These are phyloP conservation scores for Lippia alba DNA, from an alignment of 305 asterid species.

Conservation along the genomic window DNA sequence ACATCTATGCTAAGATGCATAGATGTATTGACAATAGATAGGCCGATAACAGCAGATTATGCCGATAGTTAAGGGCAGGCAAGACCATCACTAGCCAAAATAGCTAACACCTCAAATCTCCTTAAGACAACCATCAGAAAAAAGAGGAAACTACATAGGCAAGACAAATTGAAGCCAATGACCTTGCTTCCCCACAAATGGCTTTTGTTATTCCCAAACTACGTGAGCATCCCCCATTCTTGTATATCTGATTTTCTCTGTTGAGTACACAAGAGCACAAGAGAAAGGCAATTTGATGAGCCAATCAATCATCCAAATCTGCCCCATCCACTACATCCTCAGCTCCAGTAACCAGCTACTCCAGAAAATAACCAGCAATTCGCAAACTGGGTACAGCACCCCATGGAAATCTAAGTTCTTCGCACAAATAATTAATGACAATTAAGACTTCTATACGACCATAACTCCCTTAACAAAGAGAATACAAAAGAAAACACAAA, in stretches of 20 bases:
- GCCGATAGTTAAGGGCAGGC: conserved; percentile 31
- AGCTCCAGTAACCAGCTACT: conserved; percentile 61
- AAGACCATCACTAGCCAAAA: conserved; percentile 39
- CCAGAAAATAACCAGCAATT: conserved; percentile 56
- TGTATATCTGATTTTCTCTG: conserved; percentile 36
- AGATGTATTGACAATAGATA: conserved; percentile 30
- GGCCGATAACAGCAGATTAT: conserved; percentile 35
- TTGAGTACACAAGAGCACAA: conserved; percentile 26
- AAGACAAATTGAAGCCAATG: conserved; percentile 34
- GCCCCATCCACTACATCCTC: conserved; percentile 54
- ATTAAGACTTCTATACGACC: conserved; percentile 41
- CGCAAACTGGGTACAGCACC: conserved; percentile 60
- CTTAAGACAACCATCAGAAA: conserved; percentile 35
- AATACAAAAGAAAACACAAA: conserved; percentile 27
- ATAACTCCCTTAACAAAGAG: conserved; percentile 25
- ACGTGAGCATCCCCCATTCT: conserved; percentile 36
- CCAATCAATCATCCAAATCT: conserved; percentile 45
- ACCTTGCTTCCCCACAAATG: conserved; percentile 35
- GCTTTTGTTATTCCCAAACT: conserved; percentile 36
- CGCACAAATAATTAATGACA: conserved; percentile 50
- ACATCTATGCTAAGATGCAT: conserved; percentile 31
- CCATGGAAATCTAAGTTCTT: conserved; percentile 61
- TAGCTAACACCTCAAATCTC: conserved; percentile 41
- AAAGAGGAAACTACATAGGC: conserved; percentile 32
- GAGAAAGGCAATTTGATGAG: conserved; percentile 40